phyloP scores from a whole-genome alignment of 2,329 filamentous ascomycete genomes.

The Colletotrichum spinosum region DNA sequence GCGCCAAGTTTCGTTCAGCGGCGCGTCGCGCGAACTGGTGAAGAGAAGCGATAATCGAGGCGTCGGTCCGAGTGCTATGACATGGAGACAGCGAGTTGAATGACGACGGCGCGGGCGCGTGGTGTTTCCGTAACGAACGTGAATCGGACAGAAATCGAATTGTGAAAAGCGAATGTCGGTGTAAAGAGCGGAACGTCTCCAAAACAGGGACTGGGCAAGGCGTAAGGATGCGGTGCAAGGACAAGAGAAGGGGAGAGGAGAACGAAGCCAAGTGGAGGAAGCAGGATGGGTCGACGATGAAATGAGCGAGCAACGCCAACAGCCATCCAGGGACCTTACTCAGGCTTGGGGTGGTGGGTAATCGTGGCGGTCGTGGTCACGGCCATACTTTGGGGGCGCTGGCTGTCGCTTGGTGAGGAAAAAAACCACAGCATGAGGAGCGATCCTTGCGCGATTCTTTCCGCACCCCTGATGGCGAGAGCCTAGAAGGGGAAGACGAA shows the following conservation, averaged over 20 bases:
- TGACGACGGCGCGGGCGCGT: constrained; percentile 21
- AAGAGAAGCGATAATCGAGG: constrained; percentile 16
- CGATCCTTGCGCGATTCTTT: constrained; percentile 24
- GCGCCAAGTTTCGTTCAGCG: constrained; percentile 1
- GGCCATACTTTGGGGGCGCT: no score
- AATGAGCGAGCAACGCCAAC: constrained; percentile 28
- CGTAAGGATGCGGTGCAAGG: constrained; percentile 36
- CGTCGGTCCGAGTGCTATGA: constrained; percentile 31
- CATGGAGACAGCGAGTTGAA: constrained; percentile 30
- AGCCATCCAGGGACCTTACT: not conserved
- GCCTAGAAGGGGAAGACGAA: not conserved
- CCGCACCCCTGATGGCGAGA: constrained; percentile 16
- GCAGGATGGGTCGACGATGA: constrained; percentile 37
- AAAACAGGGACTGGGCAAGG: constrained; percentile 33
- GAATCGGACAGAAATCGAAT: constrained; percentile 23
- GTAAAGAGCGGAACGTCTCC: constrained; percentile 37
- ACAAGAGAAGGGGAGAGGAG: constrained; percentile 35
- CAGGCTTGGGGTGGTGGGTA: no score
- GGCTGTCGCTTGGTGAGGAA: no score
- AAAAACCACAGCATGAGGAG: not conserved
- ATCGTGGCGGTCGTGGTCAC: no score
- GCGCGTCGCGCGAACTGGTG: constrained; percentile 29
- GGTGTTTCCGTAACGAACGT: constrained; percentile 32
- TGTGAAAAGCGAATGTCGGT: constrained; percentile 34
- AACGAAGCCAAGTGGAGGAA: constrained; percentile 29